Conservation (phyloP, 2,329 filamentous ascomycete genomes). For the Alternaria sp. region DNA sequence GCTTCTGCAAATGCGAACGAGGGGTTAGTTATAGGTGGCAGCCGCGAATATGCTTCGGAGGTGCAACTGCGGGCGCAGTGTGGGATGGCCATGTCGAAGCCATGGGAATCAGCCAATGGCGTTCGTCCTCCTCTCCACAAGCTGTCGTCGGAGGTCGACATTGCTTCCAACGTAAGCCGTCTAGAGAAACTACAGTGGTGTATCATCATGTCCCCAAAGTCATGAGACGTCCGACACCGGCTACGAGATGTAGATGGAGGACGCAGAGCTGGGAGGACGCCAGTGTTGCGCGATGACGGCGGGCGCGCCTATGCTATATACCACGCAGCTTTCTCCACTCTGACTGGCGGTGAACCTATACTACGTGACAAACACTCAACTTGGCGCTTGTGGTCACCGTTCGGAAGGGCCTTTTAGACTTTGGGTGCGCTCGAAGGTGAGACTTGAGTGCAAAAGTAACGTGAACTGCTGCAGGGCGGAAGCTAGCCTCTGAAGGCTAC, state of each 20-base stretch:
- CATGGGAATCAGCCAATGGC: constrained; percentile 39
- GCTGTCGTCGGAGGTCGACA: constrained; percentile 34
- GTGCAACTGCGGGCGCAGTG: constrained; percentile 25
- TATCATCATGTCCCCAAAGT: constrained; percentile 13
- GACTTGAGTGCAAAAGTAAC: constrained; percentile 2
- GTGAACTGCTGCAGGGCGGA: constrained; percentile 5
- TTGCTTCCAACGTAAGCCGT: constrained; percentile 12
- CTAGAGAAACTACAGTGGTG: constrained; percentile 17
- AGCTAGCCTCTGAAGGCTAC: constrained; percentile 2
- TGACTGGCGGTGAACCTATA: constrained; percentile 34
- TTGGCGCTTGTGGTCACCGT: constrained; percentile 29
- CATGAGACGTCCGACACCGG: constrained; percentile 8
- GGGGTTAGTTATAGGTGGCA: constrained; percentile 21
- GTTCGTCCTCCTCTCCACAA: constrained; percentile 34
- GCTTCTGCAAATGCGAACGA: constrained; percentile 16
- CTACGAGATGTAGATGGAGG: neutral
- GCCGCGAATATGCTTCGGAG: constrained; percentile 18
- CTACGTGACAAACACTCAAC: constrained; percentile 8
- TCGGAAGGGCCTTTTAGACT: constrained; percentile 14
- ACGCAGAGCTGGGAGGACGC: neutral
- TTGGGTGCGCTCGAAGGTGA: neutral
- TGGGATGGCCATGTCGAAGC: constrained; percentile 31
- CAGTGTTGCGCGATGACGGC: too few species aligned
- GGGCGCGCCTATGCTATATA: constrained; percentile 23
- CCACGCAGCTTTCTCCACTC: constrained; percentile 29